phyloP scores from a whole-genome alignment of 2,329 filamentous ascomycete species.

The Sodiomyces alkalinus region DNA sequence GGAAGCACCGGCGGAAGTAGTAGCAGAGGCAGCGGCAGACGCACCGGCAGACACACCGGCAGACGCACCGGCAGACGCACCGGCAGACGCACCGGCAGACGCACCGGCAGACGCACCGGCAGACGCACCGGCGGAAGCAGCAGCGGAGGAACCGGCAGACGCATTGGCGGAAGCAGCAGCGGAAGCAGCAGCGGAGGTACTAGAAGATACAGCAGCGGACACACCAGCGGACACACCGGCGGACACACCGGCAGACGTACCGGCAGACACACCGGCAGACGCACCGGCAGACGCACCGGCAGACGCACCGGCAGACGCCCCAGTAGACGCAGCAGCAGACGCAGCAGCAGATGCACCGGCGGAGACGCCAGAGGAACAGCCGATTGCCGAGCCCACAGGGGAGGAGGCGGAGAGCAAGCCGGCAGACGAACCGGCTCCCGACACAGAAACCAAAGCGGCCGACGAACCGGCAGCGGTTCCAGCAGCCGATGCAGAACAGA shows the following conservation, averaged over 20 bases:
- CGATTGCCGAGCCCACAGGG: background rate
- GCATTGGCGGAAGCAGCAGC: background rate
- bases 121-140: background rate
- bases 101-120: background rate
- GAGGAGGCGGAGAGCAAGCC: background rate
- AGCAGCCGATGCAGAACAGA: constrained; percentile 2
- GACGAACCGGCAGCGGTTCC: background rate
- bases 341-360: background rate
- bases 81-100: background rate
- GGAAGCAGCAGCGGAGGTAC: constrained; percentile 1
- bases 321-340: background rate
- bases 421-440: constrained; percentile 1
- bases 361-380: background rate
- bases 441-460: background rate
- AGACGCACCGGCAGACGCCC: background rate
- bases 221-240: background rate
- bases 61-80: background rate
- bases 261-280: background rate
- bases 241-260: background rate
- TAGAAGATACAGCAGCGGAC: background rate
- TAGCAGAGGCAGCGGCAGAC: constrained; percentile 1
- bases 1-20: too few species aligned
- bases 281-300: background rate
- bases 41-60: constrained; percentile 1
- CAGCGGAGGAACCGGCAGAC: background rate